A percentile compares a stretch with the other conserved stretches of the same genome.
These are phyloP conservation scores for Plenodomus lindquistii DNA, from an alignment of 2,329 filamentous ascomycete species.

Conservation along the genomic window DNA sequence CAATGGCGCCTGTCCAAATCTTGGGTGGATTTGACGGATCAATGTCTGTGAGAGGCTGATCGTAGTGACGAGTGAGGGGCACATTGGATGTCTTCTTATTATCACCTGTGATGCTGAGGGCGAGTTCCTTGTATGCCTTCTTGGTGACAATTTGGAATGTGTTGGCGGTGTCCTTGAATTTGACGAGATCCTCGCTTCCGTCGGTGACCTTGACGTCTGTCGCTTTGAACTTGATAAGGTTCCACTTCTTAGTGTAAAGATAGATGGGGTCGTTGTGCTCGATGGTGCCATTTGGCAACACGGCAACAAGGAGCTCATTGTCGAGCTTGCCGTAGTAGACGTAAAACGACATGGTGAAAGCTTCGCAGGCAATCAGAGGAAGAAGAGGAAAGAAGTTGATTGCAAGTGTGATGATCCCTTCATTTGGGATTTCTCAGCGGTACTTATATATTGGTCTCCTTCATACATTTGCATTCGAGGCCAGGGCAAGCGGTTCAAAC, in stretches of 20 bases:
- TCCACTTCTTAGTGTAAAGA: slow-evolving; percentile 2
- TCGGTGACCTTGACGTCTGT: slow-evolving; percentile 1
- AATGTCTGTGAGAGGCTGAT: not conserved
- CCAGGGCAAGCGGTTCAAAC: not conserved
- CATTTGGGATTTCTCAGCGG: too few species aligned
- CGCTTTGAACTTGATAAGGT: not conserved
- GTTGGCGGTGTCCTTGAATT: slow-evolving; percentile 1
- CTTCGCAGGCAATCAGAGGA: not conserved
- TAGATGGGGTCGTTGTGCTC: slow-evolving; percentile 1
- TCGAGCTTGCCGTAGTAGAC: slow-evolving; percentile 6
- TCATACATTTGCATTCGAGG: too few species aligned
- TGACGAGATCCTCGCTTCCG: slow-evolving; percentile 2
- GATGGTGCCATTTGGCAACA: slow-evolving; percentile 5
- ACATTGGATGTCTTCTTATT: not conserved
- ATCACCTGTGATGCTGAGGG: not conserved
- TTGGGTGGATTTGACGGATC: slow-evolving; percentile 1
- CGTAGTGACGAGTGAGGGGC: slow-evolving; percentile 2
- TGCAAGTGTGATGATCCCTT: not conserved
- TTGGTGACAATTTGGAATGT: not conserved
- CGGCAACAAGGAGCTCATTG: slow-evolving; percentile 3
- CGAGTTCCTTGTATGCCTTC: slow-evolving; percentile 1
- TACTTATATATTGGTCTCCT: too few species aligned
- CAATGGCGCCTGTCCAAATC: slow-evolving; percentile 5
- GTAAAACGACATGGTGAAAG: slow-evolving; percentile 2
- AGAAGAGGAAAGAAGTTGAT: not conserved